A percentile compares a stretch with the other conserved stretches of the same genome.
These are phyloP conservation scores for Dactylonectria macrodidyma DNA, from an alignment of 2,329 filamentous ascomycete genomes.

Conservation along the genomic window DNA sequence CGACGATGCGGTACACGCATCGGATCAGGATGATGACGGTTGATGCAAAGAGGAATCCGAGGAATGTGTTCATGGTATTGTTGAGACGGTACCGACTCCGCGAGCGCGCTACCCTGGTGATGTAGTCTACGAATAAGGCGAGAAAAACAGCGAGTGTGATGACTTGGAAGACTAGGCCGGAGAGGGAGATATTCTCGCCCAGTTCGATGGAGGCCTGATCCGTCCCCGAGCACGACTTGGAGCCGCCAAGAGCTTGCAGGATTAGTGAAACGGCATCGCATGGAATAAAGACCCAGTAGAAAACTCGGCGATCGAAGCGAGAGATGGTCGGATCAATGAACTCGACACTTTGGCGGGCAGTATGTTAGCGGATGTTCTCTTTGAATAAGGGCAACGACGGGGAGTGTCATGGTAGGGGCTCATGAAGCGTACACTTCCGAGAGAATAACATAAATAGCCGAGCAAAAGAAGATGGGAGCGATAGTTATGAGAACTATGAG, in stretches of 20 bases:
- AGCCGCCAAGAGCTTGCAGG: conserved; percentile 67
- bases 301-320: conserved; percentile 38
- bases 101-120: conserved; percentile 50
- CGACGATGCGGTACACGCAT: conserved; percentile 71
- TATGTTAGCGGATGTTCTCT: conserved; percentile 8
- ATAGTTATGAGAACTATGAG: conserved; percentile 51
- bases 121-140: conserved; percentile 58
- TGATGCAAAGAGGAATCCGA: conserved; percentile 63
- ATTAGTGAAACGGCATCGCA: conserved; percentile 66
- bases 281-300: conserved; percentile 53
- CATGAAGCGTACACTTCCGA: conserved; percentile 46
- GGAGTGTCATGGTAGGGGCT: neutral
- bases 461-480: conserved; percentile 50
- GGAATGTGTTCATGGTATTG: conserved; percentile 62
- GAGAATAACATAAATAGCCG: conserved; percentile 48
- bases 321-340: conserved; percentile 43
- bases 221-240: conserved; percentile 56
- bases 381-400: neutral
- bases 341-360: conserved; percentile 38
- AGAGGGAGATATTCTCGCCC: conserved; percentile 65
- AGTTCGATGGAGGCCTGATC: conserved; percentile 48
- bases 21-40: conserved; percentile 71
- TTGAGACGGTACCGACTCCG: conserved; percentile 47
- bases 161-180: conserved; percentile 67
- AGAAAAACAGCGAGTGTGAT: conserved; percentile 63